Evolutionary conservation across 225 moss, liverwort and hornwort species (phyloP), one percentile per base, ranked within the genome.

Genomic region (Rhytidiadelphus loreus): DNA sequence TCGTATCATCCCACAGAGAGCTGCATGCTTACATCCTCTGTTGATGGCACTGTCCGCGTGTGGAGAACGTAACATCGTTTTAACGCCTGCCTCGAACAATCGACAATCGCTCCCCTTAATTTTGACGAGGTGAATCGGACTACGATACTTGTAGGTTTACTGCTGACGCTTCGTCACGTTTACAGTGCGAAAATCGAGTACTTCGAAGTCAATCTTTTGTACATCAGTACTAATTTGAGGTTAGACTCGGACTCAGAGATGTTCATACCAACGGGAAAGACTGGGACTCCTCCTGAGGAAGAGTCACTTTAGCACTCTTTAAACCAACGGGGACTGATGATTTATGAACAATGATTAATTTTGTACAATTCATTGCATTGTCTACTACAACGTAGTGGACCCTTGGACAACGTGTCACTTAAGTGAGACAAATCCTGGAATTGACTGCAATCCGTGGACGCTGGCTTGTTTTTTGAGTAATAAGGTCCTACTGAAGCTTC

Each of bases 11-110:
- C 99, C 60, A 95, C 90, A 30, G 96, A 99, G 66, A 92, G 87
- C 89, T 97, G 93, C 90, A 93, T 99, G 95, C 95, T 99, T 57
- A 99, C 99, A 35, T 93, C 99, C 85, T 99, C 99, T 55, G 97
- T 96, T 58, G 99, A 99, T 90, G 95, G 95, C 90, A 99, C 97
- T 83, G 93, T 97, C 55, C 95, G 99, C 64, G 37, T 99, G 82
- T 99, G 99, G 99, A 99, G 90, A 91, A 91, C 95, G 33, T 99
- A 94, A 95, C 81, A 39, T 82, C 60, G 80, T 66, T 60, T 46
- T 82, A 39, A 37, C 30, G 50, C 57, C 61, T 78, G 14, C 83
- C 80, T 88, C 57, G 77, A 87, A 76, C 32, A 33, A 55, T 78
- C 44, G 60, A 66, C 44, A 56, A 16, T 70, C 41, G 39, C 65